Conservation (phyloP, 768 basidiomycete species). For the Phlebiopsis gigantea region DNA sequence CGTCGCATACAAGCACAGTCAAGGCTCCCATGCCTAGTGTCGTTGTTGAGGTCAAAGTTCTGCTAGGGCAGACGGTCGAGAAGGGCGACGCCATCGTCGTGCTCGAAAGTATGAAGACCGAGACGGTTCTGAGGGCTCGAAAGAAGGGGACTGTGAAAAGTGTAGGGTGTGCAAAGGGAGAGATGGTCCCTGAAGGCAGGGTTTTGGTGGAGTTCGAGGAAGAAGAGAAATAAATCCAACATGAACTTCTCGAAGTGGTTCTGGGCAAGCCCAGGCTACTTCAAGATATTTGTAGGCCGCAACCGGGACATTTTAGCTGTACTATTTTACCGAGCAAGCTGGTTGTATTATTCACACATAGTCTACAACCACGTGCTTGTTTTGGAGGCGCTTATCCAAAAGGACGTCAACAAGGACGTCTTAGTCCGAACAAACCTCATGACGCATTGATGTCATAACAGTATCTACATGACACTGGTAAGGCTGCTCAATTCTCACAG, state of each 20-base stretch:
- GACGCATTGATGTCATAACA: no score
- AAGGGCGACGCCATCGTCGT: conserved; percentile 79
- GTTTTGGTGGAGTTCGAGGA: conserved; percentile 69
- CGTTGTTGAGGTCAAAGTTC: conserved; percentile 83
- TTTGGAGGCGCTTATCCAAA: no score
- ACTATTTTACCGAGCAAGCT: not conserved
- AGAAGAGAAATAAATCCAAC: not conserved
- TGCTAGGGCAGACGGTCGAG: conserved; percentile 71
- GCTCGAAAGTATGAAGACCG: conserved; percentile 97
- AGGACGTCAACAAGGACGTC: not conserved
- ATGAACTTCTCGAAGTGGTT: not conserved
- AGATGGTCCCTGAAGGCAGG: conserved; percentile 87
- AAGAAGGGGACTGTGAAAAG: conserved; percentile 62
- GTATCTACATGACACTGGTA: no score
- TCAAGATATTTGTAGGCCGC: not conserved
- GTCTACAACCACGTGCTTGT: no score
- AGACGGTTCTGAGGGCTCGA: conserved; percentile 77
- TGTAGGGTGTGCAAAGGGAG: conserved; percentile 76
- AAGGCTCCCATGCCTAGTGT: conserved; percentile 92
- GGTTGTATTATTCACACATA: not conserved
- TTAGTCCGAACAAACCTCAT: no score
- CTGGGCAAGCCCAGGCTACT: not conserved
- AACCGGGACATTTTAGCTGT: not conserved
- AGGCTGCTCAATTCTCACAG: no score
- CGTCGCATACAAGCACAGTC: conserved; percentile 49